Conservation (phyloP, 768 basidiomycete genomes). For the Aureoboletus auriporus region DNA sequence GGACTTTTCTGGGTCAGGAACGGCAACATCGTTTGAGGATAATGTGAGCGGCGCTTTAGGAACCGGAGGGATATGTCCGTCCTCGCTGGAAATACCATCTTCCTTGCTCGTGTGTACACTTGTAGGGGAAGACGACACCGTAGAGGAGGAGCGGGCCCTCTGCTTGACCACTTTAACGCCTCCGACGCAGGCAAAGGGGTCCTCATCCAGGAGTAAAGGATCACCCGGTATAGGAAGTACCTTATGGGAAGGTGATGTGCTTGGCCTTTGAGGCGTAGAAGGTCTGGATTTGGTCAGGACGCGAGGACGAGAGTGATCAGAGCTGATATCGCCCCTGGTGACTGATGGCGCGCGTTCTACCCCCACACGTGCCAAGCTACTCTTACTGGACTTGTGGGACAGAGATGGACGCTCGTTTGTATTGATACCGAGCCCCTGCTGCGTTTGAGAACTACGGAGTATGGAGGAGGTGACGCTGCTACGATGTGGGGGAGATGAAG, state of each 20-base stretch:
- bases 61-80: slow-evolving; percentile 4
- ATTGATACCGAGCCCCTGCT: no score
- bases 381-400: slow-evolving; percentile 15
- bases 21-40: background rate
- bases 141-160: slow-evolving; percentile 5
- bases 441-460: no score
- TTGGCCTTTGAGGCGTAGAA: slow-evolving; percentile 28
- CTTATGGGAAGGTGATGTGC: slow-evolving; percentile 8
- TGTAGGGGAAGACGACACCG: background rate
- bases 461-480: background rate
- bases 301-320: slow-evolving; percentile 19
- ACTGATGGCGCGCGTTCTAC: slow-evolving; percentile 12
- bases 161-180: slow-evolving; percentile 47
- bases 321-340: slow-evolving; percentile 6
- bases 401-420: slow-evolving; percentile 13
- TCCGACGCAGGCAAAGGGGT: slow-evolving; percentile 50
- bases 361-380: background rate
- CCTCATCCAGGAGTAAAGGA: slow-evolving; percentile 27
- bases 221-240: slow-evolving; percentile 11
- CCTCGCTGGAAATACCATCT: slow-evolving; percentile 2
- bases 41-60: background rate
- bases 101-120: slow-evolving; percentile 3
- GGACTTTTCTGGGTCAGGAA: background rate
- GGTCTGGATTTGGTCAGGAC: slow-evolving; percentile 32
- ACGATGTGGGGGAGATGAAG: background rate